A percentile compares a stretch with the other conserved stretches of the same genome.
These are phyloP conservation scores for Trichoderma gracile DNA, from an alignment of 2,329 filamentous ascomycete genomes.

Conservation along the genomic window DNA sequence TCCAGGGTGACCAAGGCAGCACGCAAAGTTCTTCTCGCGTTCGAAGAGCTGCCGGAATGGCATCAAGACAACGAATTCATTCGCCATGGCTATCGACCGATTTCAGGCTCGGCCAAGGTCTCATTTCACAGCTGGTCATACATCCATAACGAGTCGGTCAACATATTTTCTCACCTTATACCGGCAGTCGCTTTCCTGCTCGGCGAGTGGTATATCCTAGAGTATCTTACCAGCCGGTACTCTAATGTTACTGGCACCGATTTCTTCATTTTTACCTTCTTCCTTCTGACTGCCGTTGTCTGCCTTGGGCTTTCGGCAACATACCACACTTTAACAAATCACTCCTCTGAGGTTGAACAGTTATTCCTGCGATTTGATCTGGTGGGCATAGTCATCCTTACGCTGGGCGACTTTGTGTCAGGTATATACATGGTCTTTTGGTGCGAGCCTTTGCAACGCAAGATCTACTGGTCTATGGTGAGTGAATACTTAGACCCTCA, in stretches of 20 bases:
- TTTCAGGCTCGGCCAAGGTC: conserved; percentile 12
- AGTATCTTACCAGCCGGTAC: background rate
- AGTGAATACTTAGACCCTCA: background rate
- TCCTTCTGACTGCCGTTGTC: conserved; percentile 6
- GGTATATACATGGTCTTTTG: conserved; percentile 20
- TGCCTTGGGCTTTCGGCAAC: conserved; percentile 12
- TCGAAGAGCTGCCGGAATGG: conserved; percentile 11
- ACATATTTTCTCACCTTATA: conserved; percentile 15
- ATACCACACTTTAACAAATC: conserved; percentile 11
- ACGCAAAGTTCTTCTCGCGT: conserved; percentile 4
- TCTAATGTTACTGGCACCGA: background rate
- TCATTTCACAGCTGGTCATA: conserved; percentile 17
- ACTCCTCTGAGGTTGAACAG: conserved; percentile 6
- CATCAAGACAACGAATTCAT: conserved; percentile 22
- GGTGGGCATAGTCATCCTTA: conserved; percentile 14
- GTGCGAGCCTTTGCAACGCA: conserved; percentile 14
- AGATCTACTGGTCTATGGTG: conserved; percentile 22
- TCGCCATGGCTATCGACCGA: conserved; percentile 16
- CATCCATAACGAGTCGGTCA: conserved; percentile 15
- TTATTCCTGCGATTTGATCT: conserved; percentile 3
- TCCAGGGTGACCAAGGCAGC: background rate
- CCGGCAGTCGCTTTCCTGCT: conserved; percentile 9
- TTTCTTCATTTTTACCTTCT: conserved; percentile 12
- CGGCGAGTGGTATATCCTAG: conserved; percentile 9
- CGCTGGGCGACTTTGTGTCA: conserved; percentile 13